Evolutionary conservation across 2,329 filamentous ascomycete genomes (phyloP).

Genomic region (Coniella vitis): DNA sequence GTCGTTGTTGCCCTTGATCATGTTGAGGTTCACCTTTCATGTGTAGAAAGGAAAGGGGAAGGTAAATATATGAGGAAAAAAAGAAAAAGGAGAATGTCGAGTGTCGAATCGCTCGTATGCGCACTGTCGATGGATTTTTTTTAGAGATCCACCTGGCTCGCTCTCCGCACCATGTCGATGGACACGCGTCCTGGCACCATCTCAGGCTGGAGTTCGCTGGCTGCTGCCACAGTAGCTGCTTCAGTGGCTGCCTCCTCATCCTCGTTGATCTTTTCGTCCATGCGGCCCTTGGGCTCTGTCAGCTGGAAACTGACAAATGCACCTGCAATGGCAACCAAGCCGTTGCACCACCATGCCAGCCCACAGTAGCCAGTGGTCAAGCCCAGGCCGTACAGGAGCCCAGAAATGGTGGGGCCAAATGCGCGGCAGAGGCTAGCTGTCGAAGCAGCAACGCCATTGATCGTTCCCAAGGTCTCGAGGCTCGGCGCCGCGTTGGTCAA

Average conservation of each 20-base stretch:
- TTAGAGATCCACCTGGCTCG: conserved; percentile 13
- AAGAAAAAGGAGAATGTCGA: too few relatives aligned
- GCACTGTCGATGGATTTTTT: too few relatives aligned
- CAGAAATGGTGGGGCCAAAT: conserved; percentile 82
- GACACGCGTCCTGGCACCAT: conserved; percentile 15
- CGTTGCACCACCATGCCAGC: conserved; percentile 89
- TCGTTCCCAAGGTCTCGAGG: conserved; percentile 75
- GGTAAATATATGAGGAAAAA: too few relatives aligned
- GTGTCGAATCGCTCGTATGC: too few relatives aligned
- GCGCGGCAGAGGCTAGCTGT: conserved; percentile 84
- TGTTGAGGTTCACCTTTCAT: background rate
- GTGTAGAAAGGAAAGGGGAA: too few relatives aligned
- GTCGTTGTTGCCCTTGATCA: background rate
- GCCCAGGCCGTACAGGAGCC: conserved; percentile 75
- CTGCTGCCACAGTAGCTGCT: conserved; percentile 13
- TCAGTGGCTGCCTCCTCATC: conserved; percentile 33
- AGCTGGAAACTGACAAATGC: conserved; percentile 71
- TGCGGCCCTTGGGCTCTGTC: conserved; percentile 50
- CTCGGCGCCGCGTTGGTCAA: conserved; percentile 83
- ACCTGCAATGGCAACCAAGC: conserved; percentile 66
- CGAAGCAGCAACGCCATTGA: conserved; percentile 89
- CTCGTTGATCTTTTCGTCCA: conserved; percentile 31
- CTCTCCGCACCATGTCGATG: conserved; percentile 15
- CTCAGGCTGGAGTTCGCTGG: conserved; percentile 16
- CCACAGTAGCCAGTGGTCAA: conserved; percentile 76